A percentile compares a stretch with the other conserved stretches of the same genome.
These are phyloP conservation scores for Eucalyptus pauciflora DNA, from an alignment of 345 rosid species.

Conservation along the genomic window DNA sequence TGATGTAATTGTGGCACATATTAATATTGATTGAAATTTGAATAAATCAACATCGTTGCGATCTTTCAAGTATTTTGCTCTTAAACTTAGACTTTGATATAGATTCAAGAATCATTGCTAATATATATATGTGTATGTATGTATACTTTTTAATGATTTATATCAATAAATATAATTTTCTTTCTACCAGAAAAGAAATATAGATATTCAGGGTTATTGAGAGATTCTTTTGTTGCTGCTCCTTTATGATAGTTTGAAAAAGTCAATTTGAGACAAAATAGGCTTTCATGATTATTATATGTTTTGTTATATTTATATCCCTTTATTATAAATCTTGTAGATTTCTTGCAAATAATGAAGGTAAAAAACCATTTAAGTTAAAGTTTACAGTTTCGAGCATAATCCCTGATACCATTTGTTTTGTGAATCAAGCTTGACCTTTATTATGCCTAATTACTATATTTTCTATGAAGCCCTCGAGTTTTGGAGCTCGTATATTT, in stretches of 20 bases:
- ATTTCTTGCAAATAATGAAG: not conserved
- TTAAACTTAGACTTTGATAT: not conserved
- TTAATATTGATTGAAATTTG: not conserved
- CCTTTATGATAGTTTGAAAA: not conserved
- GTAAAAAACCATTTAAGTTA: not conserved
- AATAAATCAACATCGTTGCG: not conserved
- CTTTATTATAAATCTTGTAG: not conserved
- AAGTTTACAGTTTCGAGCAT: not conserved
- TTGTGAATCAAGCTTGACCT: not conserved
- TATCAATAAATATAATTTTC: too few species aligned
- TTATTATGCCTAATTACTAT: not conserved
- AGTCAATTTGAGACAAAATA: not conserved
- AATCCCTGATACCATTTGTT: not conserved
- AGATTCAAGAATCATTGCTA: not conserved
- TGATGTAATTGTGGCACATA: not conserved
- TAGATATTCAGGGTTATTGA: not conserved
- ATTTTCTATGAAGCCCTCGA: not conserved
- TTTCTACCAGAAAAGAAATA: not conserved
- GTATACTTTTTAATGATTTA: too few species aligned
- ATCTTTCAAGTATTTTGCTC: not conserved
- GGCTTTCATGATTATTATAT: not conserved
- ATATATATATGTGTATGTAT: too few species aligned
- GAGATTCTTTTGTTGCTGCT: not conserved
- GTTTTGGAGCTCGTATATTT: not conserved
- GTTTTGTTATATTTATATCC: not conserved